phyloP scores from a whole-genome alignment of 257 asterid genomes.

The Oldenlandia corymbosa region DNA sequence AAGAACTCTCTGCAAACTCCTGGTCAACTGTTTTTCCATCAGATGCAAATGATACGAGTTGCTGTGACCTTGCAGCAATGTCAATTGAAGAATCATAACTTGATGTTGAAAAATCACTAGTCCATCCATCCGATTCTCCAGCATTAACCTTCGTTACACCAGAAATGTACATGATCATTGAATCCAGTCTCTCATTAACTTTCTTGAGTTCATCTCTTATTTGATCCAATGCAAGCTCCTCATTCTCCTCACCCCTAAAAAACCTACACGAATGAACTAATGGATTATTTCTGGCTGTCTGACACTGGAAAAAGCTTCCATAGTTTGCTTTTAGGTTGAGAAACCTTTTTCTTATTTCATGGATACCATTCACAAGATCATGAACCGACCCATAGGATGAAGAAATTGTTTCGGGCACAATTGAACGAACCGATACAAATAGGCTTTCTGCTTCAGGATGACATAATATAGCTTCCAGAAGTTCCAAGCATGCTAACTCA shows the following conservation, averaged over 20 bases:
- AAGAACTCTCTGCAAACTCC: constrained; percentile 22
- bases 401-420: constrained; percentile 23
- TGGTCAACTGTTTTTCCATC: constrained; percentile 10
- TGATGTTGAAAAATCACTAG: constrained; percentile 32
- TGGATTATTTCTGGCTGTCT: constrained; percentile 17
- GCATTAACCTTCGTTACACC: constrained; percentile 18
- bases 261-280: constrained; percentile 8
- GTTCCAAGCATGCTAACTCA: constrained; percentile 26
- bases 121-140: constrained; percentile 26
- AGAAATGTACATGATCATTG: constrained; percentile 24
- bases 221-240: constrained; percentile 27
- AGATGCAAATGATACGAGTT: background rate
- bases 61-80: constrained; percentile 16
- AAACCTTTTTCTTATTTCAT: constrained; percentile 24
- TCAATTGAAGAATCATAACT: constrained; percentile 31
- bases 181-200: constrained; percentile 32
- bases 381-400: constrained; percentile 26
- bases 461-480: constrained; percentile 26
- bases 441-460: constrained; percentile 27
- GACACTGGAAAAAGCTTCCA: constrained; percentile 16
- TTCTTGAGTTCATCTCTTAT: constrained; percentile 34
- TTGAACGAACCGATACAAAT: constrained; percentile 27
- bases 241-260: constrained; percentile 22
- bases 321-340: constrained; percentile 21
- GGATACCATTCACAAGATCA: constrained; percentile 27